Conservation (phyloP, 2,329 filamentous ascomycete genomes). For the Trichoderma pleuroti region DNA sequence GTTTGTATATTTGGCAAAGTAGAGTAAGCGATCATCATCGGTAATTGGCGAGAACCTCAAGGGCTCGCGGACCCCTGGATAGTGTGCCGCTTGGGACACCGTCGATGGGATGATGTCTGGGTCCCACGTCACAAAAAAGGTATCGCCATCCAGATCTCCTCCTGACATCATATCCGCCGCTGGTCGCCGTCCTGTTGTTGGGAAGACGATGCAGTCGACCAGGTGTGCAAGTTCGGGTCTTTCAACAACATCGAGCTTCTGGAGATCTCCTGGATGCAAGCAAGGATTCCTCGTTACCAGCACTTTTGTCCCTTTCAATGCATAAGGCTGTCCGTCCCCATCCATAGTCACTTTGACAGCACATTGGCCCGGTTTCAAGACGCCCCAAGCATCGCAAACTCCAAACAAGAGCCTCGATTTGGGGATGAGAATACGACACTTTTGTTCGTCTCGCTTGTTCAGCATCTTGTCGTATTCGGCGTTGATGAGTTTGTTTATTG, state of each 20-base stretch:
- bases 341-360: conserved; percentile 37
- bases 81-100: conserved; percentile 36
- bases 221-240: conserved; percentile 35
- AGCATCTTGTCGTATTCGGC: conserved; percentile 35
- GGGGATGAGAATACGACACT: conserved; percentile 36
- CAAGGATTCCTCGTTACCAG: conserved; percentile 42
- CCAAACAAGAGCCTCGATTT: conserved; percentile 39
- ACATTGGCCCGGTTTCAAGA: conserved; percentile 38
- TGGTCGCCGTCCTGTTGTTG: conserved; percentile 35
- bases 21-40: conserved; percentile 37
- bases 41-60: conserved; percentile 35
- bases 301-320: conserved; percentile 35
- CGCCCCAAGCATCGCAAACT: conserved; percentile 36
- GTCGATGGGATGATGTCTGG: conserved; percentile 36
- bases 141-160: conserved; percentile 41
- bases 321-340: conserved; percentile 32
- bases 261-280: conserved; percentile 41
- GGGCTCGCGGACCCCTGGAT: conserved; percentile 38
- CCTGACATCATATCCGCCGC: conserved; percentile 42
- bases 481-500: conserved; percentile 30
- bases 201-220: conserved; percentile 41
- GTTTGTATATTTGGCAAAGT: conserved; percentile 39
- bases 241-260: conserved; percentile 40
- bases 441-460: conserved; percentile 32
- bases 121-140: conserved; percentile 42